A percentile compares a stretch with the other conserved stretches of the same genome.
Evolutionary conservation across 768 basidiomycete genomes (phyloP).

Genomic region (Podaxis sp.): DNA sequence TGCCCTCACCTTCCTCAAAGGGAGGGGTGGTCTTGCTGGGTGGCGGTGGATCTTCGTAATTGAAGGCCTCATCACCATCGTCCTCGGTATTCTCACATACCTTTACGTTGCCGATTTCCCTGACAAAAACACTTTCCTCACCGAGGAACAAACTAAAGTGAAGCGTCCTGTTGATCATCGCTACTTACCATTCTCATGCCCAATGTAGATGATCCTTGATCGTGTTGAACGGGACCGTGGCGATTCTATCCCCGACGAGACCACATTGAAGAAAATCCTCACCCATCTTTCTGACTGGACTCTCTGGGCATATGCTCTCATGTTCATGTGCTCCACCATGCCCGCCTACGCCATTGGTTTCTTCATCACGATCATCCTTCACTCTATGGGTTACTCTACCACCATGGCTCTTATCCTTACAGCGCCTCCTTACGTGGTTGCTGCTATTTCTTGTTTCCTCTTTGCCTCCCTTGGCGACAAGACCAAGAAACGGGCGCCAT

Average conservation of each 20-base stretch:
- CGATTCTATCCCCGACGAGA: slow-evolving; percentile 34
- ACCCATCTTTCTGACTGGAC: slow-evolving; percentile 35
- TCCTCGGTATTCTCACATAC: slow-evolving; percentile 27
- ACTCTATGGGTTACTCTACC: slow-evolving; percentile 31
- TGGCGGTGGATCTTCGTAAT: slow-evolving; percentile 38
- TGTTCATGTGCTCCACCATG: slow-evolving; percentile 37
- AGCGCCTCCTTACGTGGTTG: slow-evolving; percentile 33
- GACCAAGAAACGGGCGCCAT: slow-evolving; percentile 30
- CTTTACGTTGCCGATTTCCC: slow-evolving; percentile 35
- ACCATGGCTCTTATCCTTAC: slow-evolving; percentile 30
- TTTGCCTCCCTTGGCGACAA: slow-evolving; percentile 39
- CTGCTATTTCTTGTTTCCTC: slow-evolving; percentile 31
- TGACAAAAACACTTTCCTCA: slow-evolving; percentile 33
- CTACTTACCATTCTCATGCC: not conserved
- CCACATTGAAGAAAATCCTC: slow-evolving; percentile 29
- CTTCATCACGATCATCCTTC: slow-evolving; percentile 36
- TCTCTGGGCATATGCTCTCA: slow-evolving; percentile 35
- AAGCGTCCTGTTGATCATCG: not conserved
- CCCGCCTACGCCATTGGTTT: slow-evolving; percentile 36
- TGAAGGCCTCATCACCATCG: slow-evolving; percentile 31
- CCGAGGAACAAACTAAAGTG: slow-evolving; percentile 32
- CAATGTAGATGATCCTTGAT: slow-evolving; percentile 24
- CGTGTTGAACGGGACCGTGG: slow-evolving; percentile 37
- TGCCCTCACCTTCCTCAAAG: slow-evolving; percentile 26
- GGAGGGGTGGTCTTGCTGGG: slow-evolving; percentile 27